A percentile compares a stretch with the other conserved stretches of the same genome.
Evolutionary conservation across 2,329 filamentous ascomycete genomes (phyloP).

Genomic region (Neofusicoccum umdonicola): DNA sequence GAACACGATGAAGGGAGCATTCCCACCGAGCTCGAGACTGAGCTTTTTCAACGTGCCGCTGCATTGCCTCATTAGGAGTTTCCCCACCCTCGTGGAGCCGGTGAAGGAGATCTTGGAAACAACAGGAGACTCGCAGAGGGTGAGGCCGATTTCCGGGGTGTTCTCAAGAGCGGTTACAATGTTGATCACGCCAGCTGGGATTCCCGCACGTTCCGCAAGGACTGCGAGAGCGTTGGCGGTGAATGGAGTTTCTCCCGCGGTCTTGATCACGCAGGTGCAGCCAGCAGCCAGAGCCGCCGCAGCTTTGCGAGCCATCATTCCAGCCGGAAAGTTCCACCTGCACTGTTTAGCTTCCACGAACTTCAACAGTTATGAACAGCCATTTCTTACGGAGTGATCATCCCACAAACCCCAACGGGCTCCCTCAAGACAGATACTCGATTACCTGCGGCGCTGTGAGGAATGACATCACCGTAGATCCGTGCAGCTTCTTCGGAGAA

Average conservation of each 20-base stretch:
- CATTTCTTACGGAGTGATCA: constrained; percentile 32
- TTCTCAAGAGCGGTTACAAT: constrained; percentile 33
- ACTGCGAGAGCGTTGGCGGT: constrained; percentile 36
- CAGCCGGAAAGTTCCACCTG: constrained; percentile 37
- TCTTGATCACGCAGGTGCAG: constrained; percentile 38
- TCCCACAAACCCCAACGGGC: constrained; percentile 41
- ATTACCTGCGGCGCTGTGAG: constrained; percentile 59
- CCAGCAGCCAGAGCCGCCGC: constrained; percentile 35
- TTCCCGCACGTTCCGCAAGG: constrained; percentile 38
- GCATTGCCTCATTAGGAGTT: constrained; percentile 40
- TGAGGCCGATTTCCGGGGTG: constrained; percentile 26
- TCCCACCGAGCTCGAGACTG: constrained; percentile 45
- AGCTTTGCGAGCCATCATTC: constrained; percentile 34
- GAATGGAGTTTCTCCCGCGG: constrained; percentile 41
- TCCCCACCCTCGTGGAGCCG: constrained; percentile 38
- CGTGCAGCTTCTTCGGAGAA: constrained; percentile 60
- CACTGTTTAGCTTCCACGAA: too few relatives aligned
- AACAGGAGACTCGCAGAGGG: constrained; percentile 36
- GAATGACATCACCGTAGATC: constrained; percentile 59
- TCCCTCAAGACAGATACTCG: constrained; percentile 70
- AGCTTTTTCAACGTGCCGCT: constrained; percentile 44
- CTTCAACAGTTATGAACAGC: too few relatives aligned
- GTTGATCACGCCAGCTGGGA: constrained; percentile 42
- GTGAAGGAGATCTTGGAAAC: constrained; percentile 44
- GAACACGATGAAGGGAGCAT: constrained; percentile 44